Base-by-base conservation (phyloP, 179 eudicot species). In the Silene noctiflora region DNA sequence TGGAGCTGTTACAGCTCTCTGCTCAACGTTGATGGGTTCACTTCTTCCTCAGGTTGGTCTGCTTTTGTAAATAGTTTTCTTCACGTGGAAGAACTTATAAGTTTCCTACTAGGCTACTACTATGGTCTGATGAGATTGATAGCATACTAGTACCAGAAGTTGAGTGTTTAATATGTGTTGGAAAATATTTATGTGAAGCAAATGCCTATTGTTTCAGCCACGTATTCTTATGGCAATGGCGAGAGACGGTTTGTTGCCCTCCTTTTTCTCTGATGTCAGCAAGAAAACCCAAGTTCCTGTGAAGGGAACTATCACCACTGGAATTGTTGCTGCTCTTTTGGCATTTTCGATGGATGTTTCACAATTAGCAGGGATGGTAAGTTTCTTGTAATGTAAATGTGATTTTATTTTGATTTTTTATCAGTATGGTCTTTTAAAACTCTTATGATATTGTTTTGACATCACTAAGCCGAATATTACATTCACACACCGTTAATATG, bases 201-300 rank as follows among this genome's bases (percentile, higher is more conserved):
- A 19, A 6, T 25, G 46, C 62, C 58, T 48, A 51, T 72, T 79
- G 67, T 77, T 72, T 60, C 91, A 92, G 98, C 97, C 98, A 55
- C 86, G 98, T 39, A 92, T 94, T 77, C 86, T 94, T 77, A 91
- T 94, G 98, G 97, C 97, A 71, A 94, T 94, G 98, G 89, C 98
- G 27, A 88, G 98, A 86, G 97, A 94, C 78, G 98, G 98, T 71
- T 81, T 94, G 83, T 82, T 94, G 78, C 98, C 98, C 27, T 80
- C 97, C 39, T 90, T 94, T 71, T 94, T 94, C 83, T 92, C 96
- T 12, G 95, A 94, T 74, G 93, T 94, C 59, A 88, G 85, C 83
- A 83, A 75, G 74, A 76, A 72, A 56, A 81, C 98, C 35, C 94
- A 94, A 84, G 96, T 94, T 76, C 98, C 98, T 55, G 85, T 94